These are phyloP conservation scores for Cercospora beticola DNA, from an alignment of 2,329 filamentous ascomycete species.

Conservation along the genomic window DNA sequence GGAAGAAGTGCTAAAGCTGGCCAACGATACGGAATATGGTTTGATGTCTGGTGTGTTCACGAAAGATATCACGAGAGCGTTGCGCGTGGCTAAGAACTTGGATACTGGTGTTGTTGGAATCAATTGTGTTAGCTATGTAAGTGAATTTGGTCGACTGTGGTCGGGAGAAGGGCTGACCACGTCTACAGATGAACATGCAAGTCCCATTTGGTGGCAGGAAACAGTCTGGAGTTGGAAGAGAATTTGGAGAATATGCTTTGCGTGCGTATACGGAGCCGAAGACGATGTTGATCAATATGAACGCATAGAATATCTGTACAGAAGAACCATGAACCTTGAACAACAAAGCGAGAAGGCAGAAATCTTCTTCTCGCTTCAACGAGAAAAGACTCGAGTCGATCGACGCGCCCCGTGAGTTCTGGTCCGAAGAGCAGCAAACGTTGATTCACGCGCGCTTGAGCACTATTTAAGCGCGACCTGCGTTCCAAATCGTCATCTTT, in stretches of 20 bases:
- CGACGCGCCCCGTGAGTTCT: background rate
- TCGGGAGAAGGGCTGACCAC: background rate
- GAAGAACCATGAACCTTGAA: no score
- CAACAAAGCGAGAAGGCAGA: no score
- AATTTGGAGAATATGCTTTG: conserved; percentile 61
- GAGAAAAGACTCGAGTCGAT: no score
- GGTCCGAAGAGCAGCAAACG: background rate
- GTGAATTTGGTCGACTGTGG: background rate
- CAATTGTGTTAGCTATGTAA: conserved; percentile 28
- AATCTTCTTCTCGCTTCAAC: no score
- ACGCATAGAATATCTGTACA: background rate
- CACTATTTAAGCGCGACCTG: background rate
- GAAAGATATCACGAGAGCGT: conserved; percentile 39
- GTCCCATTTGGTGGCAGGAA: conserved; percentile 58
- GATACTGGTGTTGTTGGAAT: conserved; percentile 43
- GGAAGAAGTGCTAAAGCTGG: conserved; percentile 38
- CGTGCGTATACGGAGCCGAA: conserved; percentile 57
- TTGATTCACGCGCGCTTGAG: background rate
- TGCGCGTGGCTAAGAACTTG: conserved; percentile 42
- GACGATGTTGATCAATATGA: conserved; percentile 14
- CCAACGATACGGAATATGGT: conserved; percentile 43
- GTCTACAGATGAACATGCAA: background rate
- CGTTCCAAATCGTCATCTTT: background rate
- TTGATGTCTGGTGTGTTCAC: conserved; percentile 41
- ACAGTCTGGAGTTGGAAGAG: conserved; percentile 60